These are phyloP conservation scores for Dacryopinax primogenitus DNA, from an alignment of 768 basidiomycete species.

Conservation along the genomic window DNA sequence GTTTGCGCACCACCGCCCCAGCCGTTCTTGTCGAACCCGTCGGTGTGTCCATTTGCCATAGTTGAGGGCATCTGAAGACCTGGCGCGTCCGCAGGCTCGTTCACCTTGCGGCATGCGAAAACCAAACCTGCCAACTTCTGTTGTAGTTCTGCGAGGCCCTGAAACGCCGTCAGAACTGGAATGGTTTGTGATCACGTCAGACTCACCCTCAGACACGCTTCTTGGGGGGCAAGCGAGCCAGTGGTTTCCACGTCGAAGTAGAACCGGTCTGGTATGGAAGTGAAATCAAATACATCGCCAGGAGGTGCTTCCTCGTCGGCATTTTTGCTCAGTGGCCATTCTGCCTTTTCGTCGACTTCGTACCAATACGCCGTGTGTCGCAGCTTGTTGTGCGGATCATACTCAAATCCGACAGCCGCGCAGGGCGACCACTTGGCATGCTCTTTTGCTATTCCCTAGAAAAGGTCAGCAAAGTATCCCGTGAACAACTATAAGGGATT, in stretches of 20 bases:
- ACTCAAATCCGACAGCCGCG: slow-evolving; percentile 89
- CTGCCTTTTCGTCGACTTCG: slow-evolving; percentile 62
- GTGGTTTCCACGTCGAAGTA: slow-evolving; percentile 94
- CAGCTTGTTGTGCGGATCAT: slow-evolving; percentile 94
- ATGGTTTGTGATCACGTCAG: background rate
- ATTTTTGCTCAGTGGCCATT: slow-evolving; percentile 89
- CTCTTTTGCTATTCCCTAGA: slow-evolving; percentile 89
- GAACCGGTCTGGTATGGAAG: slow-evolving; percentile 76
- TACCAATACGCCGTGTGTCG: slow-evolving; percentile 94
- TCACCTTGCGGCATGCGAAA: slow-evolving; percentile 25
- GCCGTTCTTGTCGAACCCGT: background rate
- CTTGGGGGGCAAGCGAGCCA: slow-evolving; percentile 76
- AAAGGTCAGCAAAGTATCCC: background rate
- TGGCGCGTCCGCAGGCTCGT: background rate
- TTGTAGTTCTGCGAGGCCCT: slow-evolving; percentile 70
- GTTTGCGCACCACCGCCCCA: slow-evolving; percentile 6
- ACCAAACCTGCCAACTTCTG: slow-evolving; percentile 69
- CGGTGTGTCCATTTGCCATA: slow-evolving; percentile 6
- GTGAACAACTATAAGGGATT: background rate
- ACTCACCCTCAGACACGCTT: slow-evolving; percentile 71
- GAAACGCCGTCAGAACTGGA: background rate
- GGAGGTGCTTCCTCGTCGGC: slow-evolving; percentile 70
- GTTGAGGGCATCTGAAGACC: background rate
- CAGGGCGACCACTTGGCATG: slow-evolving; percentile 99
- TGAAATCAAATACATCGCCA: slow-evolving; percentile 79